Conservation (phyloP, 129 eudicot species). For the Pittosporum tobira region DNA sequence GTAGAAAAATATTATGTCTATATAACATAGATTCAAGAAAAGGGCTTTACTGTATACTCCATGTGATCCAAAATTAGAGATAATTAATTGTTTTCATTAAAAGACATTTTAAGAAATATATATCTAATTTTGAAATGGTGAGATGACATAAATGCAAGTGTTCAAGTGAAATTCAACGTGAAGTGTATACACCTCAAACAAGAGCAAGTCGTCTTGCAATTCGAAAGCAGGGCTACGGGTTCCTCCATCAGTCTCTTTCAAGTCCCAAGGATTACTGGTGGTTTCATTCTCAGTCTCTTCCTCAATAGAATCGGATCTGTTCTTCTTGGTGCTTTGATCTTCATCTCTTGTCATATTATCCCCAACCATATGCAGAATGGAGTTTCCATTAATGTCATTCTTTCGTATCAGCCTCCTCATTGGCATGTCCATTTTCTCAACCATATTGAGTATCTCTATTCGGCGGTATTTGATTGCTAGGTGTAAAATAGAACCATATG, state of each 20-base stretch:
- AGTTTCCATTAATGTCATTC: conserved; percentile 15
- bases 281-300: no score
- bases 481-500: conserved; percentile 22
- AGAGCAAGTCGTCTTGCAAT: conserved; percentile 18
- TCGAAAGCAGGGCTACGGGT: conserved; percentile 23
- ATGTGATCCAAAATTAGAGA: not conserved
- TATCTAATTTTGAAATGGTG: not conserved
- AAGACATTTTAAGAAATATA: not conserved
- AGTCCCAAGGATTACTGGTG: no score
- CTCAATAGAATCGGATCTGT: no score
- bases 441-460: conserved; percentile 1
- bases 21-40: not conserved
- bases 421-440: conserved; percentile 10
- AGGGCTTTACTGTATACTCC: not conserved
- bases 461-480: conserved; percentile 22
- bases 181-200: conserved; percentile 24
- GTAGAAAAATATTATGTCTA: not conserved
- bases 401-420: conserved; percentile 22
- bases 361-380: conserved; percentile 28
- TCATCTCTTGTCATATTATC: not conserved
- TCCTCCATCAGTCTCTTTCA: no score
- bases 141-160: not conserved
- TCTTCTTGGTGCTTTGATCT: no score
- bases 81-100: not conserved
- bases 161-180: not conserved